Base-by-base conservation (phyloP, 768 basidiomycete species). In the Mycena latifolia region DNA sequence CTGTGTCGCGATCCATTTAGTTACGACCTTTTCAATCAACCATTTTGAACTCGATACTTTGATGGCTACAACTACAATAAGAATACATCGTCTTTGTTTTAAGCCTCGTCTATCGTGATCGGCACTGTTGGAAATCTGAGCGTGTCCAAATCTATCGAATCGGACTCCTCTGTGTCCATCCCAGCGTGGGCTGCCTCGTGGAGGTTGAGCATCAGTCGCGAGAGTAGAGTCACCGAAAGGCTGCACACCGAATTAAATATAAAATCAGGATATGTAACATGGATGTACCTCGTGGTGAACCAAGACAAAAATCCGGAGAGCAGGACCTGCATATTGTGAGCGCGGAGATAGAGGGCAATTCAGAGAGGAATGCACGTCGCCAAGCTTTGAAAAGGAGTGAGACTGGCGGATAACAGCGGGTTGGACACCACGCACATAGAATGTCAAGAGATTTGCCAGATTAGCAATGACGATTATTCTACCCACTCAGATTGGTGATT, bases 271-370 rank as follows among this genome's bases (percentile, higher is more conserved):
- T 7, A 4, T 54, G 22, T 39, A 45, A 17, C 28, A 7, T 7
- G 12, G 31, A 11, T 20, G 18, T 18, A 56, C 63, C 55, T 64
- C 15, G 63, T 64, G 12, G 63, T 57, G 35, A 64, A 64, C 63
- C 55, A 64, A 5, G 63, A 64, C 3, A 64, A 9, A 22, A 64
- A 52, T 17, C 63, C 63, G 5, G 63, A 51, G 29, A 64, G 63
- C 6, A 64, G 50, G 4, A 64, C 46, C 55, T 64, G 48, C 15
- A n/a, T 10, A 18, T 12, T 47, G 35, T 24, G 24, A 11, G 31
- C 8, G 54, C 43, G 22, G 12, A 18, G n/a, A 47, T 18, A 20
- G 35, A 27, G 43, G 47, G 9, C 22, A 18, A 17, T 39, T n/a
- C 25, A 17, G 9, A n/a, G 18, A 5, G 20, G 33, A 12, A 48